Percentiles rank a stretch among this genome's conserved stretches.
These are phyloP conservation scores for Thielaviopsis euricoi DNA, from an alignment of 2,329 filamentous ascomycete genomes.

Conservation along the genomic window DNA sequence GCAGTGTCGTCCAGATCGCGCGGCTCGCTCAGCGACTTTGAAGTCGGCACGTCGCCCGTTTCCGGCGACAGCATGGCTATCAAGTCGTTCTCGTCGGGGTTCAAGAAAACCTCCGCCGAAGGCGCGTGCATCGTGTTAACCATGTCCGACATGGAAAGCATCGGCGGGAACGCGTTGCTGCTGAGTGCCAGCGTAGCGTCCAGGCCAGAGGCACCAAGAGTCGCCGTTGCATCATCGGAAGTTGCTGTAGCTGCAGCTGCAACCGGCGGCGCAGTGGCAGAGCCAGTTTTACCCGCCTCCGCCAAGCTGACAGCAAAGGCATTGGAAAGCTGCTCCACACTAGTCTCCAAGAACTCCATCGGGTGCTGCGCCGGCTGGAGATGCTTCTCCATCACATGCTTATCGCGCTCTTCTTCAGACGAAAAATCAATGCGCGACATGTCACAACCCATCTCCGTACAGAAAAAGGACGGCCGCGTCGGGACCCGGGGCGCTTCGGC, in stretches of 20 bases:
- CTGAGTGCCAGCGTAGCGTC: background rate
- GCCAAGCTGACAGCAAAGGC: conserved; percentile 8
- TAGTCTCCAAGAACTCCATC: conserved; percentile 33
- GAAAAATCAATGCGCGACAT: conserved; percentile 31
- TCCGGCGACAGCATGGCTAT: background rate
- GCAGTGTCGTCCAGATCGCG: conserved; percentile 1
- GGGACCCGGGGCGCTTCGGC: conserved; percentile 16
- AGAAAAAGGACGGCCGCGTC: conserved; percentile 29
- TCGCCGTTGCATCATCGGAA: background rate
- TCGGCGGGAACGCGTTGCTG: conserved; percentile 2
- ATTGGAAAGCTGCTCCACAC: conserved; percentile 25
- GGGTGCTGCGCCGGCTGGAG: conserved; percentile 38
- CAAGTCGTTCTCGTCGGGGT: background rate
- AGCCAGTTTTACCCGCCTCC: conserved; percentile 13
- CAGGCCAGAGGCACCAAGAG: background rate
- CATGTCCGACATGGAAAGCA: background rate
- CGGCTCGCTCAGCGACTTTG: conserved; percentile 9
- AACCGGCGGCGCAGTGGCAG: conserved; percentile 28
- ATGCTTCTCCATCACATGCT: conserved; percentile 43
- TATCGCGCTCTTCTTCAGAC: conserved; percentile 35
- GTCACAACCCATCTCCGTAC: conserved; percentile 39
- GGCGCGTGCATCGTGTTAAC: conserved; percentile 5
- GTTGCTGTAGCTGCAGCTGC: conserved; percentile 5
- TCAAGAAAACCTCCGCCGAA: conserved; percentile 3
- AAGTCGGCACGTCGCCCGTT: conserved; percentile 3